Conservation (phyloP, 495 filamentous ascomycete species). For the Neurospora pannonica region DNA sequence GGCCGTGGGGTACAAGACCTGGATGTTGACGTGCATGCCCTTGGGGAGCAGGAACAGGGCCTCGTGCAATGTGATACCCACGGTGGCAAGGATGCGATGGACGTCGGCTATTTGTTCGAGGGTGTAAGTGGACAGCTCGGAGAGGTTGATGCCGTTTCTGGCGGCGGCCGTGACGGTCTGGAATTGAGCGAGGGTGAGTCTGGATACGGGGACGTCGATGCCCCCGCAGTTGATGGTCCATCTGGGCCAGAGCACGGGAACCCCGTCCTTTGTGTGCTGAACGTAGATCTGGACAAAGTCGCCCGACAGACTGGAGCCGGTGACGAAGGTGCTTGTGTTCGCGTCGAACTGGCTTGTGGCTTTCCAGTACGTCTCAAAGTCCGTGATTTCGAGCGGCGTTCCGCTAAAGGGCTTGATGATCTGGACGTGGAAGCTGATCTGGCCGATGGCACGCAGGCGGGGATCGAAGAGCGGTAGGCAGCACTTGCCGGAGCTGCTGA, state of each 20-base stretch:
- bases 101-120: constrained; percentile 52
- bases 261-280: constrained; percentile 76
- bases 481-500: constrained; percentile 69
- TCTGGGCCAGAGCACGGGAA: constrained; percentile 76
- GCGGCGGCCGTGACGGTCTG: constrained; percentile 49
- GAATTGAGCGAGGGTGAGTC: constrained; percentile 68
- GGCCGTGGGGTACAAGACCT: constrained; percentile 70
- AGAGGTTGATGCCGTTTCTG: constrained; percentile 35
- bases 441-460: constrained; percentile 84
- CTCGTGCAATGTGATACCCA: constrained; percentile 65
- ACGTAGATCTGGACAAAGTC: constrained; percentile 88
- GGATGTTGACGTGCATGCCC: constrained; percentile 75
- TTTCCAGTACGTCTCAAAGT: constrained; percentile 99
- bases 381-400: constrained; percentile 88
- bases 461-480: constrained; percentile 88
- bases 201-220: constrained; percentile 70
- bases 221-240: constrained; percentile 72
- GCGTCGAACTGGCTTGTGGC: constrained; percentile 79
- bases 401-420: constrained; percentile 95
- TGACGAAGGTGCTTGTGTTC: constrained; percentile 73
- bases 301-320: constrained; percentile 87
- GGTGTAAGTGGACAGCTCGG: constrained; percentile 32
- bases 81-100: constrained; percentile 59
- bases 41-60: constrained; percentile 64
- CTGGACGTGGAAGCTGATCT: constrained; percentile 86